These are phyloP conservation scores for Onygena corvina DNA, from an alignment of 2,329 filamentous ascomycete genomes.

Conservation along the genomic window DNA sequence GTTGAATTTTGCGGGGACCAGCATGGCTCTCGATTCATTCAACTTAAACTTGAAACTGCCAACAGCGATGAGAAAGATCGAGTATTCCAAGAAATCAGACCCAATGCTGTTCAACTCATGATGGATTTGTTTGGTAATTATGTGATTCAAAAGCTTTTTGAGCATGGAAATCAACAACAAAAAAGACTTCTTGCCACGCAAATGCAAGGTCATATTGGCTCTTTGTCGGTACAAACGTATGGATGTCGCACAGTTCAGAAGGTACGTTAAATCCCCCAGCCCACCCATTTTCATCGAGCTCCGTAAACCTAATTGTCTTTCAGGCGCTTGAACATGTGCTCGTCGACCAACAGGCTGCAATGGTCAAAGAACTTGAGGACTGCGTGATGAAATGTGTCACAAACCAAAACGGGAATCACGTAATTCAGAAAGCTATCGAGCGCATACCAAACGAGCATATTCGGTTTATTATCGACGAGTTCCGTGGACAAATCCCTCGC, in stretches of 20 bases:
- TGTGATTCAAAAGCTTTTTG: constrained; percentile 94
- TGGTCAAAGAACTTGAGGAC: constrained; percentile 70
- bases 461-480: constrained; percentile 70
- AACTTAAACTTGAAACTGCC: constrained; percentile 78
- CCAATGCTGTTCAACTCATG: constrained; percentile 79
- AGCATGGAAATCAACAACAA: constrained; percentile 86
- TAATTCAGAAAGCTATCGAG: constrained; percentile 87
- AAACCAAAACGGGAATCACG: constrained; percentile 89
- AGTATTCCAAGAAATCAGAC: constrained; percentile 75
- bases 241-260: constrained; percentile 94
- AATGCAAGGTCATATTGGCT: constrained; percentile 75
- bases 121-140: constrained; percentile 97
- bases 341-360: constrained; percentile 74
- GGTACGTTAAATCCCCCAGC: constrained; percentile 36
- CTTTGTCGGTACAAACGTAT: constrained; percentile 77
- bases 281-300: constrained; percentile 11
- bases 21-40: constrained; percentile 89
- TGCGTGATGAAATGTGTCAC: constrained; percentile 67
- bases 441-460: constrained; percentile 65
- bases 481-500: constrained; percentile 60
- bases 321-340: constrained; percentile 81
- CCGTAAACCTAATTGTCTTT: constrained; percentile 5
- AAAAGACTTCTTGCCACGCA: constrained; percentile 74
- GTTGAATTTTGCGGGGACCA: constrained; percentile 95
- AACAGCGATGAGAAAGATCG: constrained; percentile 93